phyloP scores from a whole-genome alignment of 192 early-diverging fungal species.

The Rhizophagus sp. region DNA sequence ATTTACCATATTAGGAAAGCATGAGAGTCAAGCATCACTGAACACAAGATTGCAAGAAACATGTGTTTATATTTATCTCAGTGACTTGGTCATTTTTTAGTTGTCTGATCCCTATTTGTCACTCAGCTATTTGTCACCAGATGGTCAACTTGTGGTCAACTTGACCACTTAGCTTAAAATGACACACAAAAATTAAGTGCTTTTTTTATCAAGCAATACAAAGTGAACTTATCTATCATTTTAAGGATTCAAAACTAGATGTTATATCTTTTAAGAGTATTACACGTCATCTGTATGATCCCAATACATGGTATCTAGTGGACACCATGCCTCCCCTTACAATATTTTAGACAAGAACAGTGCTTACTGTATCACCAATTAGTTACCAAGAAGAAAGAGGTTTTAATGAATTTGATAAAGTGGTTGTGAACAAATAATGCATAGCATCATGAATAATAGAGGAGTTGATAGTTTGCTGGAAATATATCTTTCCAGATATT shows the following conservation, averaged over 20 bases:
- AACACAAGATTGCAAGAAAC: too few species aligned
- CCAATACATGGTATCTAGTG: conserved; percentile 9
- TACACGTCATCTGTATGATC: background rate
- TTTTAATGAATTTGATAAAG: conserved; percentile 9
- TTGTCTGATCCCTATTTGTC: too few species aligned
- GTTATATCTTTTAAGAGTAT: background rate
- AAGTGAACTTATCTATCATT: background rate
- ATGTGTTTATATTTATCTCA: too few species aligned
- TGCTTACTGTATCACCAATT: conserved; percentile 5
- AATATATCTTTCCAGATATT: background rate
- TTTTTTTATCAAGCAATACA: background rate
- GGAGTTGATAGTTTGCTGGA: conserved; percentile 2
- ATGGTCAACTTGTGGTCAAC: too few species aligned
- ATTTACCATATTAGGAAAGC: too few species aligned
- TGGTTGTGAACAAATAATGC: conserved; percentile 13
- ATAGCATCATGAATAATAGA: conserved; percentile 6
- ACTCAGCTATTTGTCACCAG: too few species aligned
- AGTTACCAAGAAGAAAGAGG: background rate
- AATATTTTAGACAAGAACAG: background rate
- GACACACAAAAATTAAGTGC: too few species aligned
- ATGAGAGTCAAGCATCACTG: too few species aligned
- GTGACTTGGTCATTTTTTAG: too few species aligned
- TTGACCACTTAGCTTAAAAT: too few species aligned
- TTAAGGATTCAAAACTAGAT: background rate
- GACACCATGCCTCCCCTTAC: background rate